A percentile compares a stretch with the other conserved stretches of the same genome.
Evolutionary conservation across 2,329 filamentous ascomycete species (phyloP).

Genomic region (Fusarium odoratissimum): DNA sequence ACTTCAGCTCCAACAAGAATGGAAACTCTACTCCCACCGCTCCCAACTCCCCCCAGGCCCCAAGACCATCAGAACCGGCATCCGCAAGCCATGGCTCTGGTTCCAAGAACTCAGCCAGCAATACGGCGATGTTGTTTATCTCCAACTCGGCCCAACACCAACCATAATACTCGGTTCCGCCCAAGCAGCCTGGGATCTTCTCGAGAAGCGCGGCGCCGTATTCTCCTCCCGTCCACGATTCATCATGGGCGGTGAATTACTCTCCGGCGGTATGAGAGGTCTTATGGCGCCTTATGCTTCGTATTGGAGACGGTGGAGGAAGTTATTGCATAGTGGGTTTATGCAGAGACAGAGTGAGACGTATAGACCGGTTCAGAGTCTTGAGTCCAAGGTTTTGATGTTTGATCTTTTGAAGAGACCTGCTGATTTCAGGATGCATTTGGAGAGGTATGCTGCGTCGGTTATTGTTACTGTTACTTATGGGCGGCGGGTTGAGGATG

Average conservation of each 20-base stretch:
- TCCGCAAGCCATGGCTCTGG: constrained; percentile 57
- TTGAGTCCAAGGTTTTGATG: constrained; percentile 56
- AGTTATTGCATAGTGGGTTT: constrained; percentile 57
- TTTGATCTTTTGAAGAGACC: constrained; percentile 51
- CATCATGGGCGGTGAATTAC: constrained; percentile 58
- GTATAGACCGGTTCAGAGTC: constrained; percentile 55
- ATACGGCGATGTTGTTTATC: constrained; percentile 56
- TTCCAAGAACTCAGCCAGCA: constrained; percentile 53
- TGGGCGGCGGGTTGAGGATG: constrained; percentile 48
- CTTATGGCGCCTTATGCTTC: constrained; percentile 57
- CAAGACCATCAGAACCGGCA: constrained; percentile 51
- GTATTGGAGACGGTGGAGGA: constrained; percentile 58
- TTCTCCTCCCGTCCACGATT: constrained; percentile 60
- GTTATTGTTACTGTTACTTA: constrained; percentile 58
- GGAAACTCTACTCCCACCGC: constrained; percentile 54
- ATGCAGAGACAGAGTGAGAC: constrained; percentile 57
- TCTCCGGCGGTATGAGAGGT: constrained; percentile 55
- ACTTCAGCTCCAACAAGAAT: constrained; percentile 51
- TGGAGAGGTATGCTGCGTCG: constrained; percentile 51
- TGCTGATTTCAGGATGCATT: constrained; percentile 38
- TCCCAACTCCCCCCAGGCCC: constrained; percentile 54
- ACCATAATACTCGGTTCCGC: constrained; percentile 57
- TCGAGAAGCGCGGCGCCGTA: constrained; percentile 56
- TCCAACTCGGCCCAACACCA: constrained; percentile 56
- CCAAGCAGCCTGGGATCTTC: constrained; percentile 56